A percentile compares a stretch with the other conserved stretches of the same genome.
Conservation (phyloP, 176 grass and related monocot genomes). For the Pontederia paniculata region DNA sequence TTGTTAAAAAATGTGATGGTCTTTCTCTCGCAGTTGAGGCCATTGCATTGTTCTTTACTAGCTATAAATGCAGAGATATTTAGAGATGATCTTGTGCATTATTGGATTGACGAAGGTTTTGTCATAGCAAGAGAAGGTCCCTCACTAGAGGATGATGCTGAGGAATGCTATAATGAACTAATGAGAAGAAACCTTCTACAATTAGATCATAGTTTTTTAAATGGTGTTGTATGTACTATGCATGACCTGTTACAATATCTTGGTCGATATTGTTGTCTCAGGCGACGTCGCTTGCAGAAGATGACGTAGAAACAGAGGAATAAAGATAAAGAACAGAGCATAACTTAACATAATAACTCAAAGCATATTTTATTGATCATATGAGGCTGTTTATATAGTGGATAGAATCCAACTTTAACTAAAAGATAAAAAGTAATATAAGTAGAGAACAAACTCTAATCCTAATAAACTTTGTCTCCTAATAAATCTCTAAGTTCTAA, state of each 20-base stretch:
- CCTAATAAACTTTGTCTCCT: no score
- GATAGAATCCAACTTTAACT: no score
- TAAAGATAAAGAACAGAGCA: no score
- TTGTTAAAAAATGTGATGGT: conserved; percentile 28
- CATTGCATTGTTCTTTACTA: conserved; percentile 9
- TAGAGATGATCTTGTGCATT: not conserved
- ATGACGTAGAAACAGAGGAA: no score
- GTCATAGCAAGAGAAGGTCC: not conserved
- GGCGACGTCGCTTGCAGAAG: no score
- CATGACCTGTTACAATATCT: conserved; percentile 34
- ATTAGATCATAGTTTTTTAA: not conserved
- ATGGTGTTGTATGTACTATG: not conserved
- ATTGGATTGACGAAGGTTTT: conserved; percentile 35
- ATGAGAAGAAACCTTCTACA: conserved; percentile 27
- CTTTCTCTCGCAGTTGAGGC: conserved; percentile 36
- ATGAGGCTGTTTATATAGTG: no score
- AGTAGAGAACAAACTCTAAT: no score
- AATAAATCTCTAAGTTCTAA: no score
- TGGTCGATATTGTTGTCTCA: conserved; percentile 6
- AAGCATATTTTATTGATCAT: no score
- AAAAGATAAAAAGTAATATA: no score
- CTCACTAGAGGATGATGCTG: conserved; percentile 29
- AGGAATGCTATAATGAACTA: conserved; percentile 30
- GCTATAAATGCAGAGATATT: not conserved
- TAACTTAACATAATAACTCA: no score